Conservation (phyloP, 306 rosid genomes). For the Nissolia schottii region DNA sequence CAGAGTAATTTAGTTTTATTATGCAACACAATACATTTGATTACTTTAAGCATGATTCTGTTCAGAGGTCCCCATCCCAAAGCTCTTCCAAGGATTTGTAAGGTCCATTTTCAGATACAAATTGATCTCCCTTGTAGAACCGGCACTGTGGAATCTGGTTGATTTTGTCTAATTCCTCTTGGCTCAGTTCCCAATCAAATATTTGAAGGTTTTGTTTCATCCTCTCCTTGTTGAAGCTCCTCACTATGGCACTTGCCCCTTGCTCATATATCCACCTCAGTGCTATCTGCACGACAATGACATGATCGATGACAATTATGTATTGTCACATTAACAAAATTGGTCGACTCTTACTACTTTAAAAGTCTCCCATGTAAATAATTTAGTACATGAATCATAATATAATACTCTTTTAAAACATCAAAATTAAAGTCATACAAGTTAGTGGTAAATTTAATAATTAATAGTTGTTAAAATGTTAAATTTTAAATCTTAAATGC, state of each 20-base stretch:
- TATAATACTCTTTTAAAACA: too few species aligned
- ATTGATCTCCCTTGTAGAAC: neutral
- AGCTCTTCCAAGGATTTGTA: conserved; percentile 37
- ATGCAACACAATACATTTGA: too few species aligned
- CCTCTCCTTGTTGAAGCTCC: conserved; percentile 49
- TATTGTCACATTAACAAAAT: too few species aligned
- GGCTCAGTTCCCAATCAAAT: conserved; percentile 27
- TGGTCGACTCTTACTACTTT: too few species aligned
- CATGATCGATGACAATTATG: too few species aligned
- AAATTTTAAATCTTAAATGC: too few species aligned
- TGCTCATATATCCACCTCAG: conserved; percentile 28
- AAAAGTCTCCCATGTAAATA: too few species aligned
- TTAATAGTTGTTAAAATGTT: too few species aligned
- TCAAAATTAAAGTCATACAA: too few species aligned
- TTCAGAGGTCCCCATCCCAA: conserved; percentile 36
- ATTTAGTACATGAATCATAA: too few species aligned
- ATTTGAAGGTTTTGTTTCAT: conserved; percentile 44
- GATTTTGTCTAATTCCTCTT: conserved; percentile 19
- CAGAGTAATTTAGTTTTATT: too few species aligned
- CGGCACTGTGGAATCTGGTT: conserved; percentile 38
- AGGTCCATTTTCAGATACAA: conserved; percentile 32
- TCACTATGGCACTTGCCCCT: conserved; percentile 24
- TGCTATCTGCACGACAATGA: conserved; percentile 28
- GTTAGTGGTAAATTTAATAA: too few species aligned
- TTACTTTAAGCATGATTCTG: neutral